Conservation (phyloP, 202 grass and related monocot genomes). For the Hordeum pubiflorum region DNA sequence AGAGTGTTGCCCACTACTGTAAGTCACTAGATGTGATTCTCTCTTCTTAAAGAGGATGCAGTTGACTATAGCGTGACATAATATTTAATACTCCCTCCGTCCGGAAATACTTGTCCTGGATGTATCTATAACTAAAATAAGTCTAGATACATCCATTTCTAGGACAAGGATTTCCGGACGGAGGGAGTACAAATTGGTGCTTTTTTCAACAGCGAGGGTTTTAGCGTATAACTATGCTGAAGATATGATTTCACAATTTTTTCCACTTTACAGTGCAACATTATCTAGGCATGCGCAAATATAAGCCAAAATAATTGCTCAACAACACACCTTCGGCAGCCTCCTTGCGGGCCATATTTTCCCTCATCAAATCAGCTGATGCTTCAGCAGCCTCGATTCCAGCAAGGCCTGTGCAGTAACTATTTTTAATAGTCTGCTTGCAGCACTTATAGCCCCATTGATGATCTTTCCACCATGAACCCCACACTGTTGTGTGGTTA, state of each 20-base stretch:
- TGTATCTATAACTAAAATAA: too few species aligned
- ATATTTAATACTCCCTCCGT: too few species aligned
- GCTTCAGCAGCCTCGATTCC: conserved; percentile 94
- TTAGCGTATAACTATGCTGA: background rate
- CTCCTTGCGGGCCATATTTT: conserved; percentile 89
- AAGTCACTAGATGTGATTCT: too few species aligned
- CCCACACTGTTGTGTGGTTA: conserved; percentile 89
- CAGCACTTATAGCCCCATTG: conserved; percentile 98
- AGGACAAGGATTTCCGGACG: too few species aligned
- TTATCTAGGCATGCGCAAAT: background rate
- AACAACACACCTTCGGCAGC: conserved; percentile 57
- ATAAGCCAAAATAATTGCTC: background rate
- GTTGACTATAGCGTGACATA: too few species aligned
- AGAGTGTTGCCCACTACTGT: too few species aligned
- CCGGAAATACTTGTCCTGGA: too few species aligned
- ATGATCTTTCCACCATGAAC: conserved; percentile 98
- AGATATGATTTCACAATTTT: background rate
- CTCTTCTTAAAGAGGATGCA: too few species aligned
- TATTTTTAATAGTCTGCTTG: conserved; percentile 72
- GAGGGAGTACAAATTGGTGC: background rate
- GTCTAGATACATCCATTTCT: too few species aligned
- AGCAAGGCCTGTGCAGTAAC: conserved; percentile 83
- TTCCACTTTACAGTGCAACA: background rate
- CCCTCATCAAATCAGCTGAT: conserved; percentile 75
- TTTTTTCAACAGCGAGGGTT: background rate